Evolutionary conservation across 192 early-diverging fungal genomes (phyloP).

Genomic region (Rhizoclosmatium globosum): DNA sequence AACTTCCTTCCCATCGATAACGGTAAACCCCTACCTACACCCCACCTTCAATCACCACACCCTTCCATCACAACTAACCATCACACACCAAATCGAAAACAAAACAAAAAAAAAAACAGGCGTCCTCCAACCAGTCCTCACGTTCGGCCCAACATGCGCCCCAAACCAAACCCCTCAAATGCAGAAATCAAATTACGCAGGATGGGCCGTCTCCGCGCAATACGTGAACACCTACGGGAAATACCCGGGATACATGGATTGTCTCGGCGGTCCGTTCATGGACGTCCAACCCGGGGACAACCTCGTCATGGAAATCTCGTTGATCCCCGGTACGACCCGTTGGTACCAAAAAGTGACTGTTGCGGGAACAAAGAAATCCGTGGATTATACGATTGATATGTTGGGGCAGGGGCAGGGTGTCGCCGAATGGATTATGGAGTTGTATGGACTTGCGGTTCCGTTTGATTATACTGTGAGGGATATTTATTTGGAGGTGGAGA

Average conservation of each 20-base stretch:
- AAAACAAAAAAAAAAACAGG: not conserved
- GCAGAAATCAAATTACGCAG: not conserved
- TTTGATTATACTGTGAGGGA: not conserved
- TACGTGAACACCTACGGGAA: slow-evolving; percentile 12
- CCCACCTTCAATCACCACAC: too few relatives aligned
- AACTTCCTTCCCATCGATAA: slow-evolving; percentile 30
- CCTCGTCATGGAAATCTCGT: not conserved
- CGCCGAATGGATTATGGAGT: slow-evolving; percentile 5
- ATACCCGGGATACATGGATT: not conserved
- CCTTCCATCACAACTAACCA: too few relatives aligned
- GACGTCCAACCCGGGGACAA: slow-evolving; percentile 6
- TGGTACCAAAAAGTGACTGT: slow-evolving; percentile 20
- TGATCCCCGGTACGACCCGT: not conserved
- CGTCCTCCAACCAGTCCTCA: slow-evolving; percentile 36
- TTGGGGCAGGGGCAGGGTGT: slow-evolving; percentile 4
- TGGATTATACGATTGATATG: slow-evolving; percentile 12
- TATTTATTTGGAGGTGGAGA: not conserved
- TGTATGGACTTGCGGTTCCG: not conserved
- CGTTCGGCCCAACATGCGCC: slow-evolving; percentile 30
- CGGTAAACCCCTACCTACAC: too few relatives aligned
- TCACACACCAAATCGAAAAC: too few relatives aligned
- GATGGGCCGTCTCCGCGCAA: slow-evolving; percentile 16
- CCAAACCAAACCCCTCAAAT: not conserved
- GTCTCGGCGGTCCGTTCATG: slow-evolving; percentile 9
- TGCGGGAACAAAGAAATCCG: not conserved